Base-by-base conservation (phyloP, 2,329 filamentous ascomycete genomes). In the Plenodomus tracheiphilus region DNA sequence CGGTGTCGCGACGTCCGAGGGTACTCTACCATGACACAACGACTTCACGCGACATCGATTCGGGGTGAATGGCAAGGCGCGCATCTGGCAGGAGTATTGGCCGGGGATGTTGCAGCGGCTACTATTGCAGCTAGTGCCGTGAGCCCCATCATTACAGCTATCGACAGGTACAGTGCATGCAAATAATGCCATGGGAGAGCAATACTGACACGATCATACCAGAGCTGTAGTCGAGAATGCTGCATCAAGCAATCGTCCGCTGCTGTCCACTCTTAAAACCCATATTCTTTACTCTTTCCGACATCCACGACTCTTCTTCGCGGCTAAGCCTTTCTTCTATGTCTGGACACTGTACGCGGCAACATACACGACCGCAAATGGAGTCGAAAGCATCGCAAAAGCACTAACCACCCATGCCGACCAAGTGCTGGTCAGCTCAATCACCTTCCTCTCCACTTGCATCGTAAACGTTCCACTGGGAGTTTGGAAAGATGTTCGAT, bases 401-500 rank as follows among this genome's bases (percentile, higher is more conserved):
- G 39, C 56, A 7, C 44, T 59, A 4, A 54, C 41, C 22, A 22
- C 50, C 2, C 48, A 53, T 2, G 49, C 47, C 4, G 53, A 63
- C 20, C 39, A 54, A n/a, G 45, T 61, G 2, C 37, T 59, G 4
- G 43, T 55, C 20, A 57, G 55, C 22, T 59, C 61, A 10, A 45
- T 66, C n/a, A 62, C 56, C 2, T 64, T 68, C 16, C 35, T 65
- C 1, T 61, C 62, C 16, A 68, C 64, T 4, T 61, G 63, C 19
- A 20, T 59, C 4, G 51, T 67, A 25, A 67, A 68, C 37, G 58
- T 67, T 9, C 64, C 65, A 1, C 41, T 65, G 6, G 60, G 61
- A 13, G 56, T 67, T 8, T 63, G 58, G 58, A 66, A 68, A 47
- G 64, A 69, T 41, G 51, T 69, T 30, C 55, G 54, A 20, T 68